Evolutionary conservation across 306 rosid species (phyloP).

Genomic region (Medicago lupulina): DNA sequence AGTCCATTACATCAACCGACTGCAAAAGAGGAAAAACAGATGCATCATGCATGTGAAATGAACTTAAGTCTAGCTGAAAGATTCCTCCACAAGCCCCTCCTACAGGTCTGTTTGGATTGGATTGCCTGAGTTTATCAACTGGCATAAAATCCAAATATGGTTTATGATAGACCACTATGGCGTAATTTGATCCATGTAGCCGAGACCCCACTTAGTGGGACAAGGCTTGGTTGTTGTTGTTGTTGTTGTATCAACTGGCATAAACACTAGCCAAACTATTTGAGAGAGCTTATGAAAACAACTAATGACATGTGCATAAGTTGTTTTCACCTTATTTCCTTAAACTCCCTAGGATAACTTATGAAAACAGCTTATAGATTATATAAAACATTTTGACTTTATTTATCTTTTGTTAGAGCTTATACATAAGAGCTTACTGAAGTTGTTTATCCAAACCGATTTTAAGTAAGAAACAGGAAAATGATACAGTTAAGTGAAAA

Average conservation of each 20-base stretch:
- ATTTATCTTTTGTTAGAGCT: not conserved
- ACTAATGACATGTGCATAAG: not conserved
- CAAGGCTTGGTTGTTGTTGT: no score
- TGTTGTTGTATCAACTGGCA: no score
- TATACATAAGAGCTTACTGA: not conserved
- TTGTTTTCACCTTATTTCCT: not conserved
- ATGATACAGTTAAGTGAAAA: slow-evolving; percentile 11
- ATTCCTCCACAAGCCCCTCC: not conserved
- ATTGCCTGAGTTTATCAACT: no score
- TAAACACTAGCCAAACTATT: no score
- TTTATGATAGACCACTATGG: no score
- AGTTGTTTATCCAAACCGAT: not conserved
- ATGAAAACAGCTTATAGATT: not conserved
- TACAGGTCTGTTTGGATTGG: not conserved
- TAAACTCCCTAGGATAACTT: not conserved
- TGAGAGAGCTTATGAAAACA: not conserved
- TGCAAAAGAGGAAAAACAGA: slow-evolving; percentile 48
- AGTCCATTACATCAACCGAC: slow-evolving; percentile 96
- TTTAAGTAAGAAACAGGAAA: not conserved
- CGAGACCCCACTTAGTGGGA: no score
- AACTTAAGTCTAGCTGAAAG: slow-evolving; percentile 16
- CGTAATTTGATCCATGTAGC: no score
- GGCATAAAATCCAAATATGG: no score
- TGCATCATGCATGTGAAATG: slow-evolving; percentile 8
- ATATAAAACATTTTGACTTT: not conserved